A percentile compares a stretch with the other conserved stretches of the same genome.
These are phyloP conservation scores for Colletotrichum brevisporum DNA, from an alignment of 2,329 filamentous ascomycete species.

Conservation along the genomic window DNA sequence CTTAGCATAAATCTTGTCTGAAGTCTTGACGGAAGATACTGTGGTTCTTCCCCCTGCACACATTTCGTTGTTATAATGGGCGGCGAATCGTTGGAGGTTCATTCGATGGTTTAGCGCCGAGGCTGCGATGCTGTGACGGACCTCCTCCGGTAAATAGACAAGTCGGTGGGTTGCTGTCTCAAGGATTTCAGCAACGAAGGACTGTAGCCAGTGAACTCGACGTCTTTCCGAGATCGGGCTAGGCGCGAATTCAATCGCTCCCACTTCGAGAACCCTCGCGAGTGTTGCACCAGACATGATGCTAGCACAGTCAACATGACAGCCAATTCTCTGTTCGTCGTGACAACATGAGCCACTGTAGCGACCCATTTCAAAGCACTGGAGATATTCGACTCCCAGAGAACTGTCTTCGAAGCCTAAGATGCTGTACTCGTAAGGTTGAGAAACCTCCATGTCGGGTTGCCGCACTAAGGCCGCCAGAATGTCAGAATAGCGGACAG, in stretches of 20 bases:
- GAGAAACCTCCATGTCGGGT: constrained; percentile 1
- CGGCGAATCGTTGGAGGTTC: neutral
- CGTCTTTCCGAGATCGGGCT: neutral
- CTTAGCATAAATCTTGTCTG: constrained; percentile 16
- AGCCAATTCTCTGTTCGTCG: constrained; percentile 15
- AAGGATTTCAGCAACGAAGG: neutral
- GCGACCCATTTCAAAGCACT: constrained; percentile 12
- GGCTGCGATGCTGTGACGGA: constrained; percentile 7
- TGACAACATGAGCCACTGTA: constrained; percentile 11
- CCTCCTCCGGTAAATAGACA: constrained; percentile 8
- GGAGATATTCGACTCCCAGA: neutral
- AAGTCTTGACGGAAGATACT: neutral
- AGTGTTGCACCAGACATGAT: neutral
- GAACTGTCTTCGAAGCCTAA: constrained; percentile 5
- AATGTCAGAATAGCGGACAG: neutral
- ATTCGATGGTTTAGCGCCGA: neutral
- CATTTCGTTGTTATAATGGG: neutral
- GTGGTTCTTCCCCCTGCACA: neutral
- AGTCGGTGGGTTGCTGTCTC: constrained; percentile 1
- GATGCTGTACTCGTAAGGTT: constrained; percentile 9
- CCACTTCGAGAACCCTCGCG: constrained; percentile 1
- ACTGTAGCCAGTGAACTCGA: constrained; percentile 13
- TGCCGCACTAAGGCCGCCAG: neutral
- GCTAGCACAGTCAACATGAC: constrained; percentile 13
- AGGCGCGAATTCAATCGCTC: constrained; percentile 10